Base-by-base conservation (phyloP, 176 grass and related monocot genomes). In the Oropetium thomaeum region DNA sequence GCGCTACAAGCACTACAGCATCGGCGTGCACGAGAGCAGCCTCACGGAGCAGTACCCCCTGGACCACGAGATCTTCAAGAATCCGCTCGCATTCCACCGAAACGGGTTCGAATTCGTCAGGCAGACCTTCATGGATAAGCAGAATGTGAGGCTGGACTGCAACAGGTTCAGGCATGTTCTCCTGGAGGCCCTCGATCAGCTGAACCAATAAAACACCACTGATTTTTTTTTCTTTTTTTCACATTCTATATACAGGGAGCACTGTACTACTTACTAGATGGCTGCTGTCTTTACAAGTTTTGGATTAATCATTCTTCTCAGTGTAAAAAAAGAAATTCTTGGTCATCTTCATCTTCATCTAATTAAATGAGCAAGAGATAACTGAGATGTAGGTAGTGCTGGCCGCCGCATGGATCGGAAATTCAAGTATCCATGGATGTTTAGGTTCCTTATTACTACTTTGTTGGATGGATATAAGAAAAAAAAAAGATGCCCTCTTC, bases 1-100 rank as follows among this genome's bases (percentile, higher is more conserved):
- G 27, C 66, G 61, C 33, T 98, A 98, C 87, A 85, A 83, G 62
- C 91, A 98, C 20, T 98, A 98, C 72, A 88, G 91, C 73, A 92
- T 98, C 25, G 63, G 71, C 8, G 52, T 87, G 19, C 74, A 84
- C 1, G 96, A 98, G 67, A 98, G 96, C 81, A 94, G 81, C 75
- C 84, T 98, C 49, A 82, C 72, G 0, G 84, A 88, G 10, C 67
- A 75, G 25, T 98, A 94, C 53, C 82, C 89, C 3, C 59, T 81
- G 25, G 79, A 88, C 8, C 84, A 98, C 4, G 81, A 89, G 30
- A 91, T 98, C 55, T 94, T 98, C 57, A 92, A 13, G 43, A 89
- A 95, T 23, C 96, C 96, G 0, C 59, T 73, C 8, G 51, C 82
- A 0, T 84, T 92, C 55, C 96, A 98, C 72, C 87, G 65, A 17